Evolutionary conservation across 441 rosid genomes (phyloP), one percentile per base, ranked within the genome.

Genomic region (Adansonia madagascariensis): DNA sequence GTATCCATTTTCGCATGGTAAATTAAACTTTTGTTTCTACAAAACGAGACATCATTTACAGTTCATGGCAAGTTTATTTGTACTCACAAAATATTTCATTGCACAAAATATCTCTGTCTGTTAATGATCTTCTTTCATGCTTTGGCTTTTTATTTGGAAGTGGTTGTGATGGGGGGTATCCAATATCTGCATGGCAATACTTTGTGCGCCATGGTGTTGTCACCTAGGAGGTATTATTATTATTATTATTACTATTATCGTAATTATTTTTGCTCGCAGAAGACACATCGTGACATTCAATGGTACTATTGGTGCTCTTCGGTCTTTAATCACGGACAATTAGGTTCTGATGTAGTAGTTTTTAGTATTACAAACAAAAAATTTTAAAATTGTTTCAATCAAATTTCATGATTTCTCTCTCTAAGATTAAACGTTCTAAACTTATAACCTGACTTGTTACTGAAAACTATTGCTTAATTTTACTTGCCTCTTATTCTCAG

Each of bases 121-220:
- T 85, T 73, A 93, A 95, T 84, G 99, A 95, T 86, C 94, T 95
- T 74, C 75, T 95, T 65, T 90, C 99, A 46, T 95, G 99, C 84
- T 95, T 98, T 88, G 99, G 99, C 80, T 90, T 95, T 78, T 61
- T 90, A 79, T 95, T 97, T 70, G 99, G 99, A 79, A 79, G n/a
- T 65, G 99, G 98, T 73, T 95, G 99, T 82, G 81, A 95, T 57
- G 99, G 99, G 22, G 97, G 99, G 15, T 87, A 85, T 85, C 97
- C 97, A 4, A 84, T 91, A 43, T 70, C 78, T 56, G 99, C 97
- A 0, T 95, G 99, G 99, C 89, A 86, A 24, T 95, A 95, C 88
- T 88, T 95, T 71, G 83, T 73, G 65, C 85, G 84, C 76, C 87
- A 80, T 35, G 99, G 99, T 52, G 98, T 95, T 53, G 98, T 95